Percentiles rank a stretch among this genome's conserved stretches.
Evolutionary conservation across 1,284 basidiomycete species (phyloP).

Genomic region (Moesziomyces sp.): DNA sequence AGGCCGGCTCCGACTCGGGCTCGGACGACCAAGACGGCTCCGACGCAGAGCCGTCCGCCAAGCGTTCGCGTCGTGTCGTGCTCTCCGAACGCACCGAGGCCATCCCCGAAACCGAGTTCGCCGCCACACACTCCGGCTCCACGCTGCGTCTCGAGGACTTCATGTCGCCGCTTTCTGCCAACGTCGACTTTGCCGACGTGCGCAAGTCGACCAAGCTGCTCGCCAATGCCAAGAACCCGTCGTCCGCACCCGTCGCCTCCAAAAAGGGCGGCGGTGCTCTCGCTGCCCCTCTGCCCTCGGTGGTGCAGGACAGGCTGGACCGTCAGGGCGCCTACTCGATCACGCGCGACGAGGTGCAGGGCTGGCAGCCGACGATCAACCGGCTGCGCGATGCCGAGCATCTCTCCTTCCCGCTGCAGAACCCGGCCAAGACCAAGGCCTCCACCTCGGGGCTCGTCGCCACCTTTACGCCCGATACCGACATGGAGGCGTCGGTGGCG

Average conservation of each 20-base stretch:
- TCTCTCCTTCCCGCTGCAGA: constrained; percentile 88
- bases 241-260: constrained; percentile 72
- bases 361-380: constrained; percentile 87
- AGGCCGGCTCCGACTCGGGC: constrained; percentile 5
- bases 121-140: constrained; percentile 42
- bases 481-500: constrained; percentile 60
- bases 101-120: constrained; percentile 75
- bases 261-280: constrained; percentile 74
- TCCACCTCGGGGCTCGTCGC: constrained; percentile 79
- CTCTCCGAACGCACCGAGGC: constrained; percentile 79
- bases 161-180: constrained; percentile 74
- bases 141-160: constrained; percentile 75
- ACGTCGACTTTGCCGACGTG: constrained; percentile 49
- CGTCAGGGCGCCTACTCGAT: constrained; percentile 93
- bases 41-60: constrained; percentile 21
- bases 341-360: constrained; percentile 89
- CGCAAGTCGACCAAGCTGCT: constrained; percentile 55
- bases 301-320: constrained; percentile 88
- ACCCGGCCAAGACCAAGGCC: constrained; percentile 70
- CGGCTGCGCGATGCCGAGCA: constrained; percentile 79
- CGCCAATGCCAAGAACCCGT: constrained; percentile 7
- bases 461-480: constrained; percentile 70
- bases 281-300: constrained; percentile 84
- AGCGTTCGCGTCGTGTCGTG: constrained; percentile 73
- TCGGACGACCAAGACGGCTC: constrained; percentile 33